These are phyloP conservation scores for Poterioochromonas sp. DNA, from an alignment of 352 stramenopile species.

Conservation along the genomic window DNA sequence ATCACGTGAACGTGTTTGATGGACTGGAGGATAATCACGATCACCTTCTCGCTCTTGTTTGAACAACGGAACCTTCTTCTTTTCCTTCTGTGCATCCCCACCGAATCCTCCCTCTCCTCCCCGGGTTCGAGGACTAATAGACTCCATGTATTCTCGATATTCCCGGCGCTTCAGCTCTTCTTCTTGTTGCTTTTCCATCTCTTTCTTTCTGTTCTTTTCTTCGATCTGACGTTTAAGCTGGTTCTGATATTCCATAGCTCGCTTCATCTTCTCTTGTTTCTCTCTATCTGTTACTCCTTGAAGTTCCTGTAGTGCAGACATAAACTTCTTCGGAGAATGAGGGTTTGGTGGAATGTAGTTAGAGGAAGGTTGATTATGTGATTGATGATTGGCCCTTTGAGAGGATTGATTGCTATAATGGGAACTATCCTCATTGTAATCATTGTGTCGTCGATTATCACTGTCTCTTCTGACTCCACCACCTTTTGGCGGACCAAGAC, in stretches of 20 bases:
- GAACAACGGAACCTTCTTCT: background rate
- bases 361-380: background rate
- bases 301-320: background rate
- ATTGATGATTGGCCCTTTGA: too few species aligned
- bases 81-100: background rate
- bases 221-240: slow-evolving; percentile 1
- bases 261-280: background rate
- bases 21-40: background rate
- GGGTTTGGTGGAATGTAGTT: background rate
- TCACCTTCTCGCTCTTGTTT: background rate
- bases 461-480: too few species aligned
- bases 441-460: too few species aligned
- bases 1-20: background rate
- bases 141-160: slow-evolving; percentile 22
- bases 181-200: slow-evolving; percentile 4
- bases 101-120: background rate
- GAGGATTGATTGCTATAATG: too few species aligned
- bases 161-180: background rate
- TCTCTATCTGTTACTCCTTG: background rate
- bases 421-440: too few species aligned
- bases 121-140: background rate
- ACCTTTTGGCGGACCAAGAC: too few species aligned
- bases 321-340: background rate
- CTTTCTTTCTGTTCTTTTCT: slow-evolving; percentile 16
- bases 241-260: slow-evolving; percentile 12